A percentile compares a stretch with the other conserved stretches of the same genome.
phyloP scores from a whole-genome alignment of 2,329 filamentous ascomycete species.

The Fusarium paranaense region DNA sequence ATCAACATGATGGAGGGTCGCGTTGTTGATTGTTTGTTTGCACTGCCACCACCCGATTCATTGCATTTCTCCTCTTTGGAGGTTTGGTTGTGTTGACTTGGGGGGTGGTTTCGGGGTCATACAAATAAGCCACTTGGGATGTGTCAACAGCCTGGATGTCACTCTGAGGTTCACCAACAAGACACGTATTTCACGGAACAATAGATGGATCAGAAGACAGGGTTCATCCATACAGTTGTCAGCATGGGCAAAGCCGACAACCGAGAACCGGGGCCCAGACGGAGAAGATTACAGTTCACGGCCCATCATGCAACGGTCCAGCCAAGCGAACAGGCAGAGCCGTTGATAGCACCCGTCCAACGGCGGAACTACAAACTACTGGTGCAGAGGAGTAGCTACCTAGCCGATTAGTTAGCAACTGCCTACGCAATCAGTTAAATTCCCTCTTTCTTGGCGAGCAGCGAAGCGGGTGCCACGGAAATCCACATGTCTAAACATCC shows the following conservation, averaged over 20 bases:
- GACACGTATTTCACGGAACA: not conserved
- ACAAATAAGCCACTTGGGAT: not conserved
- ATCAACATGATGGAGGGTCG: not conserved
- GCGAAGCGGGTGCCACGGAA: conserved; percentile 9
- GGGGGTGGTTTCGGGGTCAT: not conserved
- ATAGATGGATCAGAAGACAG: not conserved
- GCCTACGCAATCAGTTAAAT: not conserved
- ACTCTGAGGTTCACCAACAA: not conserved
- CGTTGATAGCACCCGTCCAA: not conserved
- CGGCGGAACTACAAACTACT: not conserved
- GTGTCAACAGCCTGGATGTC: not conserved
- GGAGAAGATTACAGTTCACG: not conserved
- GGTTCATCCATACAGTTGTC: not conserved
- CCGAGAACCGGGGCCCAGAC: not conserved
- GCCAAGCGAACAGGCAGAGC: not conserved
- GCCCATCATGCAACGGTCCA: not conserved
- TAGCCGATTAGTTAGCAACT: not conserved
- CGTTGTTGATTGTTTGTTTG: not conserved
- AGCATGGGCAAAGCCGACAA: not conserved
- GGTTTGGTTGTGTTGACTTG: not conserved
- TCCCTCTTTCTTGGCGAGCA: conserved; percentile 23
- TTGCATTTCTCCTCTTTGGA: not conserved
- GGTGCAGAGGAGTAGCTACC: not conserved
- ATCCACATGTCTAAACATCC: conserved; percentile 24
- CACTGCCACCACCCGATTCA: not conserved